Evolutionary conservation across 2,329 filamentous ascomycete genomes (phyloP), one percentile per base, ranked within the genome.

Genomic region (Mycosphaerella arachidis): DNA sequence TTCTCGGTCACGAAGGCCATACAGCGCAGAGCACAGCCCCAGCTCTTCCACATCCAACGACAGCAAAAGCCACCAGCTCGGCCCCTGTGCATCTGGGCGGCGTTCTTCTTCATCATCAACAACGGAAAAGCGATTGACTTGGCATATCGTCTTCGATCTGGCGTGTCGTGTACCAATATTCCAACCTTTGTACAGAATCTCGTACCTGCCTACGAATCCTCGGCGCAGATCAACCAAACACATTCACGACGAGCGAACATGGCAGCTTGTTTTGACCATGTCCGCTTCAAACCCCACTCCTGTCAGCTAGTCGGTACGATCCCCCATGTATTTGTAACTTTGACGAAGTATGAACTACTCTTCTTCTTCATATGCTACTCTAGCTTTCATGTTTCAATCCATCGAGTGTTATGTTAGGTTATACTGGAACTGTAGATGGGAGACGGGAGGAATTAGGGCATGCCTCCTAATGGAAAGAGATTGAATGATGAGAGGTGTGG

Each of bases 61-160:
- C 16, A 43, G 24, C 29, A 43, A 10, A 54, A 18, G 24, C 31
- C 40, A 29, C 45, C 7, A 18, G n/a, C 45, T 16, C 57, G 46
- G 56, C 54, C 57, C 61, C 53, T 58, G 54, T 64, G 62, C 59
- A 61, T 64, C 52, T 58, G 46, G 37, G 51, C 52, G 62, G 62
- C 57, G 59, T 64, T 59, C 20, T 6, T 27, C 48, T 3, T 50
- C 20, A 31, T 35, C 8, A 31, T 12, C 4, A 46, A 48, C n/a
- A 43, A 37, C 18, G 52, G 46, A 55, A 52, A 46, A 52, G 18
- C 57, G 24, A 50, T 20, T 53, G 24, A 50, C 16, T 53, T 31
- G 46, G 52, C 46, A 46, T 57, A 52, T 35, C 55, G 53, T 35
- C 29, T 40, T 53, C 27, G 35, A 3, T 24, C 24, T 33, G 58